Conservation (phyloP, 2,329 filamentous ascomycete species). For the Penicillium freii region DNA sequence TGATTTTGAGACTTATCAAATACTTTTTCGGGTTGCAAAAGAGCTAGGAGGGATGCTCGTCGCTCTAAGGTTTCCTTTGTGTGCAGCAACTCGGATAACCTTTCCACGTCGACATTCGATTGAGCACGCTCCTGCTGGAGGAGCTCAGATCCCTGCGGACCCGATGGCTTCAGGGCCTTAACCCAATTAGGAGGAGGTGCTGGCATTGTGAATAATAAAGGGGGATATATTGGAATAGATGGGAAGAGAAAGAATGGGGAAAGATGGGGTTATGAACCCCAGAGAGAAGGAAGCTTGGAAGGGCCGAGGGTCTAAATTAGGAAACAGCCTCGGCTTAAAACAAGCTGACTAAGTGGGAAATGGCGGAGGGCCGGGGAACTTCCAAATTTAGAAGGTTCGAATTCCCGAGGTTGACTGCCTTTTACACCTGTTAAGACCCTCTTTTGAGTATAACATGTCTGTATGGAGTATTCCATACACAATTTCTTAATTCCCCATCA, state of each 20-base stretch:
- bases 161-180: conserved; percentile 63
- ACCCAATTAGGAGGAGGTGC: conserved; percentile 61
- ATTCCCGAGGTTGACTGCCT: background rate
- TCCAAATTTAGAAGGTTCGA: background rate
- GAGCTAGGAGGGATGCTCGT: conserved; percentile 59
- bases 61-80: conserved; percentile 63
- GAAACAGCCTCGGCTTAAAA: conserved; percentile 25
- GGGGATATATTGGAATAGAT: background rate
- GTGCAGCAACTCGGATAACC: conserved; percentile 67
- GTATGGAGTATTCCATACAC: background rate
- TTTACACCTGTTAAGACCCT: background rate
- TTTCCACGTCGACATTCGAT: conserved; percentile 65
- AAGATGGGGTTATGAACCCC: conserved; percentile 19
- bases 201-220: conserved; percentile 27
- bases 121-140: conserved; percentile 66
- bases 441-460: background rate
- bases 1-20: conserved; percentile 80
- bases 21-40: conserved; percentile 66
- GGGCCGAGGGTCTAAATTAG: conserved; percentile 22
- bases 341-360: conserved; percentile 7
- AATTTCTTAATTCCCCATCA: background rate
- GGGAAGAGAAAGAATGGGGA: conserved; percentile 1
- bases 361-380: background rate
- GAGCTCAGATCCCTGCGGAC: conserved; percentile 67
- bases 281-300: conserved; percentile 12